Conservation (phyloP, 225 moss, liverwort and hornwort species). For the Anthoceros angustus region DNA sequence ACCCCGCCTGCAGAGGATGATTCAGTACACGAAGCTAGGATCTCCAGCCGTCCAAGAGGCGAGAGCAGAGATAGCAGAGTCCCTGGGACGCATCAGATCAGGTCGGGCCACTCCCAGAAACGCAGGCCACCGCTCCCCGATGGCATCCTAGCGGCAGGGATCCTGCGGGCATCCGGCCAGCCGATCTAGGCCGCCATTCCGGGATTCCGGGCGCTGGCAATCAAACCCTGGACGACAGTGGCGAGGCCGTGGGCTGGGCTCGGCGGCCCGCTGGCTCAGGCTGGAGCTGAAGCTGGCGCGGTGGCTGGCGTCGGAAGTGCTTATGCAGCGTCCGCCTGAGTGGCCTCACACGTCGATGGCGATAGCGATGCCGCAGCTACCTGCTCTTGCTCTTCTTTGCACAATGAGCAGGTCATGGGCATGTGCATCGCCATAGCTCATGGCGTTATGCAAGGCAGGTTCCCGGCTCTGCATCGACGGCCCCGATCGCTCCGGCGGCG, state of each 20-base stretch:
- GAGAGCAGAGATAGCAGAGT: neutral
- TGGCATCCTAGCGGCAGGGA: neutral
- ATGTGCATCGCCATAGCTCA: constrained; percentile 1
- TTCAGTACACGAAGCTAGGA: neutral
- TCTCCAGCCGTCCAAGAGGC: neutral
- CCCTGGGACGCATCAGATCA: constrained; percentile 1
- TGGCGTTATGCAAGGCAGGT: constrained; percentile 6
- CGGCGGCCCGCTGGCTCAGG: neutral
- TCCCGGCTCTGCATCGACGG: neutral
- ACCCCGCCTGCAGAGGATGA: neutral
- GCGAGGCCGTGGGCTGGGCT: neutral
- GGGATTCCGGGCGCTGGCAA: neutral
- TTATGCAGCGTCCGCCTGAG: too few species aligned
- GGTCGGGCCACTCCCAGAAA: neutral
- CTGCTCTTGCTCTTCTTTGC: neutral
- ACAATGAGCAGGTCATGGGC: neutral
- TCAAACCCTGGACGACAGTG: neutral
- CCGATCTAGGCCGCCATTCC: neutral
- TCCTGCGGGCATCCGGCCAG: neutral
- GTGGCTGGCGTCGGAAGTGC: too few species aligned
- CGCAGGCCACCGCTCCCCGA: neutral
- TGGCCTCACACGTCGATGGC: neutral
- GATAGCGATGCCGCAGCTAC: constrained; percentile 3
- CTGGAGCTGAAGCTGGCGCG: too few species aligned
- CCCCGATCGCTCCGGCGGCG: constrained; percentile 4